These are phyloP conservation scores for Vigna mungo DNA, from an alignment of 306 rosid species.

Conservation along the genomic window DNA sequence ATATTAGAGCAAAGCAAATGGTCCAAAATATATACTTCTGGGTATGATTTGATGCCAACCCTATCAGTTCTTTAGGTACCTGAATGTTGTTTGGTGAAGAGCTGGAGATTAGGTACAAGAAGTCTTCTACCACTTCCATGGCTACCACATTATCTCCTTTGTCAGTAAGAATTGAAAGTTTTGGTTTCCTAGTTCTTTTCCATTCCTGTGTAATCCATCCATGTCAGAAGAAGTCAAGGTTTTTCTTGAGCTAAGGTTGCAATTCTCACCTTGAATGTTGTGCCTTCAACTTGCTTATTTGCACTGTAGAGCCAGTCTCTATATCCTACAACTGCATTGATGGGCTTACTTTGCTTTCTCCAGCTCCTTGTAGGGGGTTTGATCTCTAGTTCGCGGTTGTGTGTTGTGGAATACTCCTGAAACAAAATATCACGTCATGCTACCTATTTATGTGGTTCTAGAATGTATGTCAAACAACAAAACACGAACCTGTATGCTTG, in stretches of 20 bases:
- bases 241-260: conserved; percentile 5
- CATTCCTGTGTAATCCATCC: conserved; percentile 61
- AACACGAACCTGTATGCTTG: conserved; percentile 75
- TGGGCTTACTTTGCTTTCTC: conserved; percentile 67
- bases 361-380: conserved; percentile 72
- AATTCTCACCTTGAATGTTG: conserved; percentile 65
- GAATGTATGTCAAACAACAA: conserved; percentile 25
- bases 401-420: conserved; percentile 67
- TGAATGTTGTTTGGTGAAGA: conserved; percentile 72
- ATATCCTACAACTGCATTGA: conserved; percentile 60
- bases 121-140: conserved; percentile 81
- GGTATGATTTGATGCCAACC: neutral
- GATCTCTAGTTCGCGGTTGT: conserved; percentile 71
- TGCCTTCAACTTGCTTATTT: conserved; percentile 66
- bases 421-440: conserved; percentile 39
- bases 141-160: conserved; percentile 65
- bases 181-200: conserved; percentile 66
- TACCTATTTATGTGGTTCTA: conserved; percentile 19
- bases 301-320: conserved; percentile 82
- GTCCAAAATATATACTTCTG: neutral
- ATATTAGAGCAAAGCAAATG: conserved; percentile 21
- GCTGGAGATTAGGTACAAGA: conserved; percentile 66
- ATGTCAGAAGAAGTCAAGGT: conserved; percentile 43
- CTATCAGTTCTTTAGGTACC: conserved; percentile 45
- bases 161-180: conserved; percentile 51